Evolutionary conservation across 352 stramenopile genomes (phyloP), one percentile per base, ranked within the genome.

Genomic region (Lagenidium giganteum): DNA sequence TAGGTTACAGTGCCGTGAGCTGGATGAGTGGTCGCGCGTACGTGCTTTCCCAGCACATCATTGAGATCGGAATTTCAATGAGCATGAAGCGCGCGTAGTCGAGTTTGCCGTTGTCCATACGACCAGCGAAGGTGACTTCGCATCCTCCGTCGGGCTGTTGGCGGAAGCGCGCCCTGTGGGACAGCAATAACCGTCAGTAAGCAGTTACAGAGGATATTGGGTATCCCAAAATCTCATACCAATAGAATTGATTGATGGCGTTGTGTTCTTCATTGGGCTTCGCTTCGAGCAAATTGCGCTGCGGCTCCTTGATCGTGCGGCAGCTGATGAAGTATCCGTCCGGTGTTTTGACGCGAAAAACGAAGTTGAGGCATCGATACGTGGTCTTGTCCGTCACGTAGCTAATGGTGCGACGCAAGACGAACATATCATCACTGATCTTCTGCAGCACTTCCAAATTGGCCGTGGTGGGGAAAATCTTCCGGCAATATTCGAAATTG

Each of bases 21-120:
- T n/a, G n/a, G n/a, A n/a, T n/a, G n/a, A n/a, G n/a, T n/a, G n/a
- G n/a, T n/a, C n/a, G n/a, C n/a, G n/a, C n/a, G n/a, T n/a, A n/a
- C n/a, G n/a, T 56, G 26, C 46, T 56, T 35, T 64, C 55, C 55
- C 55, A 64, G 5, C 55, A 49, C 16, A 64, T 47, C n/a, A 64
- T 64, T 1, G 33, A 37, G 35, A 64, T 64, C 1, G 55, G 55
- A 30, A 64, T 64, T n/a, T 57, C 55, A 4, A 49, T 56, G 38
- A 44, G 39, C 18, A 64, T 27, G 30, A 64, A 64, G 17, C 55
- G 48, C 16, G 55, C 55, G 22, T 59, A 59, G 3, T 42, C 27
- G 2, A 43, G 45, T 1, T 48, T 59, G 4, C 55, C 55, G 26
- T 59, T 64, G 25, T 49, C 48, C 14, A 64, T 40, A 11, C 54